Evolutionary conservation across 768 basidiomycete genomes (phyloP).

Genomic region (Amanita rimosa): DNA sequence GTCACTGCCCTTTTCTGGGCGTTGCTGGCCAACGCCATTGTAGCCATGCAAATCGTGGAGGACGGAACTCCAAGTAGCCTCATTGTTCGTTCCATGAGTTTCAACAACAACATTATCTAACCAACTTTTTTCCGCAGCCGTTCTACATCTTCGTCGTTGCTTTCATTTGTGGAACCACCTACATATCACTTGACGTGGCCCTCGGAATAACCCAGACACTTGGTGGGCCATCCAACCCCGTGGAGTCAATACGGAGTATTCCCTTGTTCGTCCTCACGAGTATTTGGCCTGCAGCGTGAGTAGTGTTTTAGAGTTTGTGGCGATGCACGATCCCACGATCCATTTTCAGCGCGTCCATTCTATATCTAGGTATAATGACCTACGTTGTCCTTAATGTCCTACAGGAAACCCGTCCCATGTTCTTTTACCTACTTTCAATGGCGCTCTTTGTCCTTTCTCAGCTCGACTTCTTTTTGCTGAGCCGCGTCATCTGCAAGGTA

Average conservation of each 20-base stretch:
- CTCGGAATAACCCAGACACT: conserved; percentile 47
- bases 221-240: conserved; percentile 39
- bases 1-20: conserved; percentile 75
- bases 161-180: conserved; percentile 59
- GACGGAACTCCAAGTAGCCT: conserved; percentile 72
- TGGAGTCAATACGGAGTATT: conserved; percentile 40
- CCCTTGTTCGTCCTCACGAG: conserved; percentile 61
- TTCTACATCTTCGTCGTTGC: conserved; percentile 41
- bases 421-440: conserved; percentile 67
- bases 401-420: conserved; percentile 69
- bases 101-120: background rate
- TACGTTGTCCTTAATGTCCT: conserved; percentile 72
- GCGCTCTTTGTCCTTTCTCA: conserved; percentile 72
- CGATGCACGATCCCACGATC: background rate
- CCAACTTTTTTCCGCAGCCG: conserved; percentile 33
- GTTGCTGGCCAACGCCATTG: conserved; percentile 62
- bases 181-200: conserved; percentile 70
- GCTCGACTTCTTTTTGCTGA: conserved; percentile 75
- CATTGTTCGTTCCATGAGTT: conserved; percentile 35
- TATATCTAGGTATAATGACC: conserved; percentile 68
- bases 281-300: conserved; percentile 71
- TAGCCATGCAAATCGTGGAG: conserved; percentile 87
- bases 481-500: conserved; percentile 62
- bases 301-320: conserved; percentile 9
- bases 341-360: conserved; percentile 14